phyloP scores from a whole-genome alignment of 345 rosid species.

The Sapria himalayana region DNA sequence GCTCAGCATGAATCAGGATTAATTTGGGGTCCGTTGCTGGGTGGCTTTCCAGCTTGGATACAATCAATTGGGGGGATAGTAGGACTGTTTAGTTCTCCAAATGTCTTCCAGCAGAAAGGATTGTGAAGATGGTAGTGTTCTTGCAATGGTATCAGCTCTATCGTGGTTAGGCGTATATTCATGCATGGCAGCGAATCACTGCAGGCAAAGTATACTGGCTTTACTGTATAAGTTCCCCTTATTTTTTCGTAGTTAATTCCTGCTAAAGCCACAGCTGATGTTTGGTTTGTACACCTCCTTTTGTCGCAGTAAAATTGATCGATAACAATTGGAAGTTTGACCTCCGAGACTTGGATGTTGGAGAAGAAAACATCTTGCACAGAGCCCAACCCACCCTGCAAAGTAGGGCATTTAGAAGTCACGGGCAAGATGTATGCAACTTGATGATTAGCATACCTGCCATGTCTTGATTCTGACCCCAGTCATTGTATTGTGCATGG shows the following conservation, averaged over 20 bases:
- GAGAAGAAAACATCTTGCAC: slow-evolving; percentile 79
- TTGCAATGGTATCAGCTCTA: slow-evolving; percentile 53
- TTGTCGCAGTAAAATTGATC: slow-evolving; percentile 89
- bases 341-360: slow-evolving; percentile 76
- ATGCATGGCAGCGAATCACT: slow-evolving; percentile 69
- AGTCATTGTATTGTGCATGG: slow-evolving; percentile 66
- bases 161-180: slow-evolving; percentile 49
- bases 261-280: slow-evolving; percentile 63
- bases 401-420: slow-evolving; percentile 8
- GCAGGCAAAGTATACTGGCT: slow-evolving; percentile 83
- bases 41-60: slow-evolving; percentile 67
- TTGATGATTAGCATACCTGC: slow-evolving; percentile 41
- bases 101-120: slow-evolving; percentile 93
- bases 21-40: slow-evolving; percentile 42
- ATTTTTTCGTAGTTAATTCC: slow-evolving; percentile 73
- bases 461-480: slow-evolving; percentile 94
- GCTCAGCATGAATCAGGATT: slow-evolving; percentile 45
- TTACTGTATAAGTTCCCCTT: slow-evolving; percentile 75
- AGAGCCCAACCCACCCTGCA: slow-evolving; percentile 92
- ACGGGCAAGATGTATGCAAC: slow-evolving; percentile 5
- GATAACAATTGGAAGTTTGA: slow-evolving; percentile 71
- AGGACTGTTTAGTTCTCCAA: slow-evolving; percentile 56
- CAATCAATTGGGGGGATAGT: slow-evolving; percentile 74
- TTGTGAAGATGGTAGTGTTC: slow-evolving; percentile 49
- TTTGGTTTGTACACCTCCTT: slow-evolving; percentile 47